These are phyloP conservation scores for Entomortierella chlamydospora DNA, from an alignment of 192 early-diverging fungal genomes.

Conservation along the genomic window DNA sequence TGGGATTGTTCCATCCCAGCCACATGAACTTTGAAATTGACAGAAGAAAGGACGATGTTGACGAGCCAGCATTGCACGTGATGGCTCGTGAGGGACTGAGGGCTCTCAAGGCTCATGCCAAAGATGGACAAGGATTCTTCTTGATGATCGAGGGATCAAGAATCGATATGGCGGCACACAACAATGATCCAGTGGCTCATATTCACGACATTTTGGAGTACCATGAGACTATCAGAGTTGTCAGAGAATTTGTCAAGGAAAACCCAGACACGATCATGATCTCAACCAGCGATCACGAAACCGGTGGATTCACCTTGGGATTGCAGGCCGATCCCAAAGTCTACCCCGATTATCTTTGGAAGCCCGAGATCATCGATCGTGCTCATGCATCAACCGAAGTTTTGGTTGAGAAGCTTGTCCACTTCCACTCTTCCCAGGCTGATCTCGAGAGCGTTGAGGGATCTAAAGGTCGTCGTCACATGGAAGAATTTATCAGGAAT, in stretches of 20 bases:
- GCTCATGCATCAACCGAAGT: conserved; percentile 78
- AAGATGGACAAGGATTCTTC: conserved; percentile 83
- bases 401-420: conserved; percentile 59
- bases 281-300: conserved; percentile 95
- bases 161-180: conserved; percentile 98
- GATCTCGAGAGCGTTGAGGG: too few species aligned
- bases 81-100: conserved; percentile 89
- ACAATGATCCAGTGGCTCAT: conserved; percentile 94
- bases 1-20: conserved; percentile 83
- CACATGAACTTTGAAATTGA: conserved; percentile 98
- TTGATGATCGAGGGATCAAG: conserved; percentile 97
- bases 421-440: conserved; percentile 34
- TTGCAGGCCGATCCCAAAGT: conserved; percentile 70
- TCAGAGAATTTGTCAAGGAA: conserved; percentile 80
- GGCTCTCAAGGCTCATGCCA: conserved; percentile 65
- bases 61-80: conserved; percentile 84
- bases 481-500: conserved; percentile 53
- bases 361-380: conserved; percentile 75
- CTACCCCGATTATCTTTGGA: conserved; percentile 93
- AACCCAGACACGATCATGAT: conserved; percentile 92
- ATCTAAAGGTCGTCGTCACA: conserved; percentile 14
- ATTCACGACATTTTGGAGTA: conserved; percentile 93
- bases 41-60: conserved; percentile 43
- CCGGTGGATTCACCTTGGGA: conserved; percentile 90
- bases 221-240: conserved; percentile 77